phyloP scores from a whole-genome alignment of 139 green algal genomes.

The Trebouxia sp. region DNA sequence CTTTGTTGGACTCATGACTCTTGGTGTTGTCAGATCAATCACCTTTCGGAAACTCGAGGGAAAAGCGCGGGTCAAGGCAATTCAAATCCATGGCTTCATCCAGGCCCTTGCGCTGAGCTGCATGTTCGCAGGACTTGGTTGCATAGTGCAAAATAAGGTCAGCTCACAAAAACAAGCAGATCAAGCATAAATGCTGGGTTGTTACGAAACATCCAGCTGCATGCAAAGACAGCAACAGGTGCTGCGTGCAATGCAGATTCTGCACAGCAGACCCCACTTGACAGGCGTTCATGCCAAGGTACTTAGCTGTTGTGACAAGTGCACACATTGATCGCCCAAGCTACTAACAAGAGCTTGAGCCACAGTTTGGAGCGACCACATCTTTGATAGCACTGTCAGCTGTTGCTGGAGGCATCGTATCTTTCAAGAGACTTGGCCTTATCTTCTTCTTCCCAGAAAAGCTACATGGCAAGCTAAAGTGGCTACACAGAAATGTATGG shows the following conservation, averaged over 20 bases:
- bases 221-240: not conserved
- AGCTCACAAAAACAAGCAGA: not conserved
- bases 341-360: not conserved
- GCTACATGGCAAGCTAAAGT: not conserved
- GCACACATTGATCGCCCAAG: not conserved
- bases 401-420: constrained; percentile 43
- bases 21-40: constrained; percentile 38
- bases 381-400: constrained; percentile 44
- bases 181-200: not conserved
- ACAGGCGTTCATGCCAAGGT: constrained; percentile 18
- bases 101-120: constrained; percentile 30
- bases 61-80: constrained; percentile 39
- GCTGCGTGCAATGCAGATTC: not conserved
- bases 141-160: constrained; percentile 23
- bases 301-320: not conserved
- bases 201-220: not conserved
- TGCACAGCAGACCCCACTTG: not conserved
- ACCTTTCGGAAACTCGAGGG: constrained; percentile 39
- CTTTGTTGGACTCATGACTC: constrained; percentile 51
- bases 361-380: constrained; percentile 52
- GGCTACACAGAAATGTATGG: constrained; percentile 13
- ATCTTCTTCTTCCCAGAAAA: constrained; percentile 49
- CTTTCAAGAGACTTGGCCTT: constrained; percentile 49
- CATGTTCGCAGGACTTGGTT: not conserved
- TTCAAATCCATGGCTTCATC: constrained; percentile 45